These are phyloP conservation scores for Lathyrus sativus DNA, from an alignment of 306 rosid species.

Conservation along the genomic window DNA sequence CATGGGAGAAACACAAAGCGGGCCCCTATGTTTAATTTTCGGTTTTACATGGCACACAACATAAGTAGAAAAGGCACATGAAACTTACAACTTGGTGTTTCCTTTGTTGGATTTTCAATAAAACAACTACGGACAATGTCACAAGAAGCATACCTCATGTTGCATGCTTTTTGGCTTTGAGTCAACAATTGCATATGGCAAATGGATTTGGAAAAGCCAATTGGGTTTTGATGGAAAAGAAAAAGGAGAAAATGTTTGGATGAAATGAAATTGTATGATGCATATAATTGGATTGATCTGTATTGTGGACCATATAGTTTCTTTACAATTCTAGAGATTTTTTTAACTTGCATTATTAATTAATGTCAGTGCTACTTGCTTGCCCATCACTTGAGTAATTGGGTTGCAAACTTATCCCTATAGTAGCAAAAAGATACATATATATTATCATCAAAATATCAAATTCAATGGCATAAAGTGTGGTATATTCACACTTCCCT, in stretches of 20 bases:
- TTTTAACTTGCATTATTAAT: constrained; percentile 37
- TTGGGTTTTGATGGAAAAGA: background rate
- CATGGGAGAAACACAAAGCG: constrained; percentile 24
- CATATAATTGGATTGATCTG: constrained; percentile 27
- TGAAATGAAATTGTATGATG: background rate
- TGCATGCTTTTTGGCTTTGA: constrained; percentile 26
- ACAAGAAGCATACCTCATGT: constrained; percentile 38
- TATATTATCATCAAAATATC: background rate
- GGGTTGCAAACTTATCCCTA: constrained; percentile 33
- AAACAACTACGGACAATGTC: constrained; percentile 32
- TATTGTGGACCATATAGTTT: constrained; percentile 36
- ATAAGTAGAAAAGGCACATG: constrained; percentile 25
- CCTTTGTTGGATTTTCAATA: constrained; percentile 27
- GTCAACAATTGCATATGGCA: constrained; percentile 43
- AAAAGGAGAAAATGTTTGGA: background rate
- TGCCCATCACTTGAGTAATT: constrained; percentile 38
- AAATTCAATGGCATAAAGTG: background rate
- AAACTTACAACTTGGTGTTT: constrained; percentile 26
- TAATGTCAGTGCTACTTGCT: constrained; percentile 37
- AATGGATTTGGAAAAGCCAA: constrained; percentile 31
- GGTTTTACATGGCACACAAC: constrained; percentile 27
- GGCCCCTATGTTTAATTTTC: constrained; percentile 9
- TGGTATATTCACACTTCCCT: background rate
- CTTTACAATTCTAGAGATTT: constrained; percentile 26
- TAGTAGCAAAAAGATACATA: constrained; percentile 11